These are phyloP conservation scores for Cryptococcus floricola DNA, from an alignment of 1,284 basidiomycete genomes.

Conservation along the genomic window DNA sequence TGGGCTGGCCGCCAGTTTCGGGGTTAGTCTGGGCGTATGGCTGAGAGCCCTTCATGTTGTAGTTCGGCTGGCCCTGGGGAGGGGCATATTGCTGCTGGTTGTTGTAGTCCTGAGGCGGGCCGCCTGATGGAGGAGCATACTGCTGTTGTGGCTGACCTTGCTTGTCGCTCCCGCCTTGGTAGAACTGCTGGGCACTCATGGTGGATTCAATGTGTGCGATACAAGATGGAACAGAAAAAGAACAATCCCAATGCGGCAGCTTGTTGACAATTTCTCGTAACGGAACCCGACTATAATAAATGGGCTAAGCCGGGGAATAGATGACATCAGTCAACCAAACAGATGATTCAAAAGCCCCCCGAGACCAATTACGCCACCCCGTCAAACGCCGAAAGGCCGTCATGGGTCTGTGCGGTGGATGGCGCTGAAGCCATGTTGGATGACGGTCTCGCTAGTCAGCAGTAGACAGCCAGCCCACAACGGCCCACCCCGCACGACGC, in stretches of 20 bases:
- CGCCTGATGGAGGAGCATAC: constrained; percentile 7
- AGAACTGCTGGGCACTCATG: constrained; percentile 36
- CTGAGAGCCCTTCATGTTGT: constrained; percentile 38
- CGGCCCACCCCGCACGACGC: background rate
- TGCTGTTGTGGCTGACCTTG: constrained; percentile 8
- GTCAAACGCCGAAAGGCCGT: background rate
- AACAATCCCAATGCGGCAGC: background rate
- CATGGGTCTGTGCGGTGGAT: no score
- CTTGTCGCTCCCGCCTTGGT: constrained; percentile 12
- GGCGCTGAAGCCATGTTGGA: background rate
- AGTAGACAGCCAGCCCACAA: background rate
- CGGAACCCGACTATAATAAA: background rate
- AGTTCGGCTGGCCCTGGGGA: constrained; percentile 13
- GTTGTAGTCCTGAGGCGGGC: constrained; percentile 11
- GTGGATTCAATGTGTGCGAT: background rate
- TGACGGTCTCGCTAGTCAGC: background rate
- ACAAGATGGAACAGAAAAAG: background rate
- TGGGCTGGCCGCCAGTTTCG: constrained; percentile 4
- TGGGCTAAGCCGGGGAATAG: background rate
- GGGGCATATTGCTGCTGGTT: constrained; percentile 8
- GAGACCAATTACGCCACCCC: no score
- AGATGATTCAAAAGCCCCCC: no score
- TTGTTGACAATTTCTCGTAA: background rate
- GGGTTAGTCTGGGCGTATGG: constrained; percentile 35
- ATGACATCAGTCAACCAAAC: background rate